Evolutionary conservation across 108 stramenopile species (phyloP).

Genomic region (Mediolabrus comicus): DNA sequence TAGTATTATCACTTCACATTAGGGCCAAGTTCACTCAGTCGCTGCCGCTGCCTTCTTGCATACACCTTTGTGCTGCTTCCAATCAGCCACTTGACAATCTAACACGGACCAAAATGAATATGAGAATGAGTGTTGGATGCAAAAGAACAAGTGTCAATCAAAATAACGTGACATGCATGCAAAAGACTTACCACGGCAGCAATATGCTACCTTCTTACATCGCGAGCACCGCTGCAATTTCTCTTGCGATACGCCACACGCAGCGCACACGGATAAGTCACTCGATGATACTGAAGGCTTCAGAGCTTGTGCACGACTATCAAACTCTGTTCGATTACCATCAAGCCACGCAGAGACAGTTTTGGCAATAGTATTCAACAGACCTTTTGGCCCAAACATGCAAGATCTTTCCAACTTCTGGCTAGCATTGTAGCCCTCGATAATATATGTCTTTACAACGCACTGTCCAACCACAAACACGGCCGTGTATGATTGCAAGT

Average conservation of each 20-base stretch:
- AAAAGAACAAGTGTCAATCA: neutral
- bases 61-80: constrained; percentile 2
- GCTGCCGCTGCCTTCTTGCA: neutral
- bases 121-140: neutral
- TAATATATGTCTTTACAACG: neutral
- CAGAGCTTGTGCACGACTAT: neutral
- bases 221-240: neutral
- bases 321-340: neutral
- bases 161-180: neutral
- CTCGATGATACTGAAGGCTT: neutral
- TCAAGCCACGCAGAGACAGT: neutral
- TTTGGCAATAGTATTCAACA: neutral
- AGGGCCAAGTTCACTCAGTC: no score
- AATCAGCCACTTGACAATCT: constrained; percentile 4
- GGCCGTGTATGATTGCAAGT: neutral
- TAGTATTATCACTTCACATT: no score
- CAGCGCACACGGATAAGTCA: neutral
- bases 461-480: constrained; percentile 4
- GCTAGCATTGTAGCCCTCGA: neutral
- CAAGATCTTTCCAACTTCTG: constrained; percentile 8
- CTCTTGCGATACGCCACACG: neutral
- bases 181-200: neutral
- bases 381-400: constrained; percentile 3
- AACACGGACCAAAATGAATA: neutral
- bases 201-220: constrained; percentile 2